These are phyloP conservation scores for Pseudocercospora cruenta DNA, from an alignment of 2,329 filamentous ascomycete genomes.

Conservation along the genomic window DNA sequence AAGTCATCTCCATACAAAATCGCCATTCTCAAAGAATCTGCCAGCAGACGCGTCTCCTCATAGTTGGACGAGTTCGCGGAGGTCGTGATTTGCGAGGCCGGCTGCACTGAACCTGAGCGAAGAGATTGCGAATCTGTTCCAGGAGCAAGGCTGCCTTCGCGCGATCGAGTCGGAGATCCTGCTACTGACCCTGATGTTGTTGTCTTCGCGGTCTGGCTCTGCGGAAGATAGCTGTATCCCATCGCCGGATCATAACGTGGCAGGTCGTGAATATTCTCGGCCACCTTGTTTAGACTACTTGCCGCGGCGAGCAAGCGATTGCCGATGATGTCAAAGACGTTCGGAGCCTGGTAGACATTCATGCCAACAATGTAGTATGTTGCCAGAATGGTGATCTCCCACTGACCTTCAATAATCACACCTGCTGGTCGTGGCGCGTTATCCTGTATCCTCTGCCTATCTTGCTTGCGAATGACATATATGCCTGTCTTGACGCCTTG, in stretches of 20 bases:
- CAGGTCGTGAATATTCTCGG: conserved; percentile 57
- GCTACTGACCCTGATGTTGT: conserved; percentile 39
- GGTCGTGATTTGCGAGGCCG: conserved; percentile 30
- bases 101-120: conserved; percentile 34
- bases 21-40: conserved; percentile 38
- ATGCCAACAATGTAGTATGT: conserved; percentile 66
- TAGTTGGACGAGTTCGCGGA: conserved; percentile 22
- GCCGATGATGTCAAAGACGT: conserved; percentile 61
- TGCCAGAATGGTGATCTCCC: conserved; percentile 57
- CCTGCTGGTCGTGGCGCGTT: conserved; percentile 37
- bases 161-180: conserved; percentile 42
- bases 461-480: conserved; percentile 66
- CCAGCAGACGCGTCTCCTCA: conserved; percentile 42
- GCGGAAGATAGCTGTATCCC: conserved; percentile 61
- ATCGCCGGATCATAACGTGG: conserved; percentile 62
- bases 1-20: conserved; percentile 62
- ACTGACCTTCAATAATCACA: conserved; percentile 48
- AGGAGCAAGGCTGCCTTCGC: conserved; percentile 50
- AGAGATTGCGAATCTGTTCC: conserved; percentile 32
- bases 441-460: conserved; percentile 48
- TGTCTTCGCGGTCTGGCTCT: conserved; percentile 41
- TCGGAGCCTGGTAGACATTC: conserved; percentile 65
- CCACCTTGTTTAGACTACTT: conserved; percentile 59
- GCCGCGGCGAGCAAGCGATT: conserved; percentile 57
- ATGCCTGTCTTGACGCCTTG: conserved; percentile 47